Evolutionary conservation across 129 eudicot genomes (phyloP).

Genomic region (Ambrosia artemisiifolia): DNA sequence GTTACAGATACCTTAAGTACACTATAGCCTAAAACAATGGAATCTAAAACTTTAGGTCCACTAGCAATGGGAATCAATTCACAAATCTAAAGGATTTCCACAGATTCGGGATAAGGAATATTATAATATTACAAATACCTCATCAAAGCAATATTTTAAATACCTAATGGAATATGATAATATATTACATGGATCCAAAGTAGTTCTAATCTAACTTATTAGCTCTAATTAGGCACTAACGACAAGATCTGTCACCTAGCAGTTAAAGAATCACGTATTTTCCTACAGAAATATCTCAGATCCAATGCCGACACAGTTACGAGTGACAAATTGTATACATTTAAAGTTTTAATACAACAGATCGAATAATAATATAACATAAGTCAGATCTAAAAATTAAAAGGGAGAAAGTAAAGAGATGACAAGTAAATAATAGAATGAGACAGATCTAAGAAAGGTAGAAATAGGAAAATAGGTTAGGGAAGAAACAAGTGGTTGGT

Average conservation of each 20-base stretch:
- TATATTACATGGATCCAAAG: background rate
- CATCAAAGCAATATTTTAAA: background rate
- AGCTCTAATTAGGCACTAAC: constrained; percentile 6
- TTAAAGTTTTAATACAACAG: constrained; percentile 6
- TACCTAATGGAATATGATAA: background rate
- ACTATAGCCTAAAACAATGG: background rate
- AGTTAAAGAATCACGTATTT: background rate
- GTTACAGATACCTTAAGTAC: constrained; percentile 2
- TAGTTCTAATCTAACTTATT: background rate
- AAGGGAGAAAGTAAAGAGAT: constrained; percentile 3
- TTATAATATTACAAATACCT: background rate
- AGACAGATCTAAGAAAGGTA: constrained; percentile 22
- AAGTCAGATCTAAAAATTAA: constrained; percentile 27
- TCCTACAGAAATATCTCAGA: background rate
- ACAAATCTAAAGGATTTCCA: background rate
- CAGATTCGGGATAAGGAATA: background rate
- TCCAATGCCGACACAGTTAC: background rate
- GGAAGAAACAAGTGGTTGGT: background rate
- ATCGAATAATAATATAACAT: constrained; percentile 15
- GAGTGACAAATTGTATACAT: background rate
- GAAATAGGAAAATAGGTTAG: no score
- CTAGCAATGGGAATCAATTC: background rate
- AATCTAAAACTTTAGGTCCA: background rate
- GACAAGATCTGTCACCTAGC: constrained; percentile 28
- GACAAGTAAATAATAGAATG: background rate